phyloP scores from a whole-genome alignment of 345 rosid species.

The Acer saccharum region DNA sequence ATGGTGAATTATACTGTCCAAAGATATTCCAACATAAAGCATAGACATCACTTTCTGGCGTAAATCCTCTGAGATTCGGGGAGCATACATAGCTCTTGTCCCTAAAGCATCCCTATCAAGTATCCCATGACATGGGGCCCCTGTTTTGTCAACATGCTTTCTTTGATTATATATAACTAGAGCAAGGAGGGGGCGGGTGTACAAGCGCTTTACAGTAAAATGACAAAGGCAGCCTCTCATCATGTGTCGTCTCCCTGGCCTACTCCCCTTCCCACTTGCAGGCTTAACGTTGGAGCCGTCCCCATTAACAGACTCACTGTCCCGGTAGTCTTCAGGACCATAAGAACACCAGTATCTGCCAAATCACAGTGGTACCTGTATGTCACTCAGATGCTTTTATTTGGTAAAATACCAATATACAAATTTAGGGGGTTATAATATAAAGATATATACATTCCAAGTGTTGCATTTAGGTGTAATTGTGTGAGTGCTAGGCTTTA shows the following conservation, averaged over 20 bases:
- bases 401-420: not conserved
- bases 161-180: constrained; percentile 56
- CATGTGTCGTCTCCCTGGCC: constrained; percentile 60
- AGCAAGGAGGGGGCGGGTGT: constrained; percentile 45
- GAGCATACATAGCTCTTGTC: constrained; percentile 65
- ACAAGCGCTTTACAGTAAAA: constrained; percentile 57
- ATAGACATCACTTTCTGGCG: constrained; percentile 57
- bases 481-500: not conserved
- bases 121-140: constrained; percentile 56
- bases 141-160: constrained; percentile 51
- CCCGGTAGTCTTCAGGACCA: constrained; percentile 60
- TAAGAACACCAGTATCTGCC: constrained; percentile 66
- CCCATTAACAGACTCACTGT: constrained; percentile 37
- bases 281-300: constrained; percentile 49
- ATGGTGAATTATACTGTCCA: constrained; percentile 51
- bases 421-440: not conserved
- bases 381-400: constrained; percentile 11
- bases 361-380: constrained; percentile 13
- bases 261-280: constrained; percentile 54
- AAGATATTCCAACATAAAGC: constrained; percentile 52
- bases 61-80: constrained; percentile 57
- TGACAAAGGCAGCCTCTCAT: constrained; percentile 68
- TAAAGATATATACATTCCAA: not conserved
- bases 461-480: not conserved
- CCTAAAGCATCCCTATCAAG: constrained; percentile 56